Base-by-base conservation (phyloP, 352 stramenopile genomes). In the Phytophthora pistaciae region DNA sequence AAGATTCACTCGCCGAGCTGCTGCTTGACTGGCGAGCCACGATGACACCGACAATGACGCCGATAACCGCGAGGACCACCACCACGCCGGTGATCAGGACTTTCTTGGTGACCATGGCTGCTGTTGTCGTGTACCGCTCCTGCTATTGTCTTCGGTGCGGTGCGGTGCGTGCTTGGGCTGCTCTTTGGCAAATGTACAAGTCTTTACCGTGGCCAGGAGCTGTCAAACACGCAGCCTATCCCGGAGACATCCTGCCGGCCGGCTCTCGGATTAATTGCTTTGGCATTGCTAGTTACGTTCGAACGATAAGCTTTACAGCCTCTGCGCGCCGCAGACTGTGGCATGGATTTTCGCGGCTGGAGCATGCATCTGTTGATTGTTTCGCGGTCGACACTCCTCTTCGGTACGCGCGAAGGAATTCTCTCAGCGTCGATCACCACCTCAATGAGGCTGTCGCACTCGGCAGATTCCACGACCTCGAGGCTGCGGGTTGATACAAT, bases 81-180 rank as follows among this genome's bases (percentile, higher is more conserved):
- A 55, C 49, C 11, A 55, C 49, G 18, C 49, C 49, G 11, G 49
- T 55, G 49, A 55, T 9, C 9, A 55, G 49, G 21, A 33, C 21
- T 55, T 33, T 55, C n/a, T 36, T 55, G 49, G 49, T 55, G 9
- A 36, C 21, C 49, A 55, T 55, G 49, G 10, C 21, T 53, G 46
- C 5, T 7, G n/a, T 18, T 18, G n/a, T 18, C 46, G 18, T 29
- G 46, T 27, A 53, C 46, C 46, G 8, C 44, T 52, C 27, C 27
- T 29, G 5, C 5, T 29, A 29, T 29, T 23, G 42, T 50, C 1
- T 42, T 42, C 8, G 21, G 49, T 55, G 31, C 11, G 21, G 31
- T 18, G 25, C 25, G 25, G 25, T 29, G 25, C 1, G 25, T 29
- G 4, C 21, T 55, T 18, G 21, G 25, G 21, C 21, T 33, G 11